phyloP scores from a whole-genome alignment of 345 rosid species.

The Geranium brycei region DNA sequence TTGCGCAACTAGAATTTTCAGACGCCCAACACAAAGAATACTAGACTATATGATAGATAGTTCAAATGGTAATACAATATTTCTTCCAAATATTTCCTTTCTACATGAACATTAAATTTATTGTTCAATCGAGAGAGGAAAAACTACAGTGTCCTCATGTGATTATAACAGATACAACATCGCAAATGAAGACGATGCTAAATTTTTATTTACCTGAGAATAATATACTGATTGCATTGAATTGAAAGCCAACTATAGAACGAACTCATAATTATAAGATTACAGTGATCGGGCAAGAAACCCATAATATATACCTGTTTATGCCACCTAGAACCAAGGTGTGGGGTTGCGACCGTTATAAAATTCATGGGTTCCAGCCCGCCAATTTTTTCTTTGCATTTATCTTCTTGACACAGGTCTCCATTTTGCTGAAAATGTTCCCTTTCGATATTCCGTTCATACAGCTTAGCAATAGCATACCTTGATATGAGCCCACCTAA shows the following conservation, averaged over 20 bases:
- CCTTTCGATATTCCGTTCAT: constrained; percentile 19
- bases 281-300: neutral
- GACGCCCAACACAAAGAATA: neutral
- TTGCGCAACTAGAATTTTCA: neutral
- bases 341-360: constrained; percentile 77
- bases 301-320: constrained; percentile 45
- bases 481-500: constrained; percentile 81
- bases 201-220: neutral
- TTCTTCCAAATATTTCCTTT: neutral
- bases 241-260: neutral
- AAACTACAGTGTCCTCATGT: neutral
- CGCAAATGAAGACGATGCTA: neutral
- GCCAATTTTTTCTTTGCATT: constrained; percentile 39
- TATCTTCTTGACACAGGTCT: constrained; percentile 21
- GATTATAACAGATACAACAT: constrained; percentile 1
- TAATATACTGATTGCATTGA: neutral
- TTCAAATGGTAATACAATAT: neutral
- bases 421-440: constrained; percentile 28
- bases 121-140: neutral
- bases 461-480: constrained; percentile 74
- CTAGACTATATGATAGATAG: too few species aligned
- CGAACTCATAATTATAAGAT: neutral
- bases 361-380: constrained; percentile 74
- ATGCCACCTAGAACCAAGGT: constrained; percentile 83
- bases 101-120: neutral